Conservation (phyloP, 108 stramenopile genomes). For the Skeletonema tropicum region DNA sequence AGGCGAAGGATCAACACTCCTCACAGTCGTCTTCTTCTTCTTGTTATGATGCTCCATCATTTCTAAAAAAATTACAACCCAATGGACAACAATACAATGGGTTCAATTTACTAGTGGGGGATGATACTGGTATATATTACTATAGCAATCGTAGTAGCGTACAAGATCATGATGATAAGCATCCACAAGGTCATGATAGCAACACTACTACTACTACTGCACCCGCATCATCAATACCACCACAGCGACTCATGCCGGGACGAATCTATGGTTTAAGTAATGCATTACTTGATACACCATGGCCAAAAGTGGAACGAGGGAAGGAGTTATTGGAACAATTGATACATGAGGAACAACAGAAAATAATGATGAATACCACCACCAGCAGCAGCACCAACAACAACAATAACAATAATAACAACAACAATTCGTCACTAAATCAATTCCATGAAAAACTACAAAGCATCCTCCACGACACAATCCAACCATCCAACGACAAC, state of each 20-base stretch:
- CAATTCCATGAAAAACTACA: conserved; percentile 21
- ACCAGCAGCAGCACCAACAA: neutral
- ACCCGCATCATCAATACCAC: neutral
- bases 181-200: neutral
- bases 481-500: neutral
- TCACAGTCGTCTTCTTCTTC: neutral
- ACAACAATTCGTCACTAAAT: neutral
- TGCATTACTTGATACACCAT: conserved; percentile 20
- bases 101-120: conserved; percentile 24
- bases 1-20: neutral
- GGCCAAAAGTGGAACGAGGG: conserved; percentile 24
- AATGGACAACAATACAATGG: conserved; percentile 29
- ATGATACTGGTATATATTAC: conserved; percentile 21
- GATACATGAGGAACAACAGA: neutral
- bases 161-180: neutral
- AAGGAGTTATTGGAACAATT: conserved; percentile 11
- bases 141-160: conserved; percentile 14
- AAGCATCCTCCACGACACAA: conserved; percentile 10
- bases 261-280: conserved; percentile 27
- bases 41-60: conserved; percentile 1
- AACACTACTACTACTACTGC: neutral
- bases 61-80: conserved; percentile 2
- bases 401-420: too few species aligned
- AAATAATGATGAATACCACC: neutral
- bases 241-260: conserved; percentile 12